A percentile compares a stretch with the other conserved stretches of the same genome.
Evolutionary conservation across 164 flowering plant species (phyloP).

Genomic region (Magnolia sinica): DNA sequence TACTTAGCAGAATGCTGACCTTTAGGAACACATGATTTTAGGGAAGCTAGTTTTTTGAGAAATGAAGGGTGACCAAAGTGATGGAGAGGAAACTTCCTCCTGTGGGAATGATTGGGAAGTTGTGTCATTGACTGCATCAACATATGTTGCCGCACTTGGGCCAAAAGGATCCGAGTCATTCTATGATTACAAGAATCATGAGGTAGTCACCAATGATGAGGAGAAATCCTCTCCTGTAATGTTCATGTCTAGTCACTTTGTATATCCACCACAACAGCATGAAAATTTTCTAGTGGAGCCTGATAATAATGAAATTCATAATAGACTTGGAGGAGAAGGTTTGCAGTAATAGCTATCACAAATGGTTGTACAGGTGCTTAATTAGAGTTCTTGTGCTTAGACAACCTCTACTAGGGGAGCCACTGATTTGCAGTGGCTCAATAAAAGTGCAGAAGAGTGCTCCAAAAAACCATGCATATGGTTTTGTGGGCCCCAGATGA

Average conservation of each 20-base stretch:
- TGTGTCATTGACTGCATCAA: constrained; percentile 89
- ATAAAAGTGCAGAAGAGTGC: not conserved
- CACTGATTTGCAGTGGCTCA: too few species aligned
- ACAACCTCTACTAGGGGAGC: too few species aligned
- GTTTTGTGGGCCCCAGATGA: constrained; percentile 8
- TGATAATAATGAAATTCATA: constrained; percentile 29
- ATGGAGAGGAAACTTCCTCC: constrained; percentile 38
- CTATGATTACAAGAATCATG: constrained; percentile 27
- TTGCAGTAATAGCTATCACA: not conserved
- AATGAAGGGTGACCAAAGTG: constrained; percentile 49
- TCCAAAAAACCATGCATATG: constrained; percentile 16
- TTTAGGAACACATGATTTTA: not conserved
- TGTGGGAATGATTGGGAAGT: constrained; percentile 98
- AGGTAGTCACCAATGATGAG: constrained; percentile 36
- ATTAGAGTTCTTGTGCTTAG: too few species aligned
- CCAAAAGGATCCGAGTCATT: constrained; percentile 36
- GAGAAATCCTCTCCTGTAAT: constrained; percentile 58
- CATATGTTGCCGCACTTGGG: constrained; percentile 90
- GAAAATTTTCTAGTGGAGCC: constrained; percentile 59
- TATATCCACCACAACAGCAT: constrained; percentile 71
- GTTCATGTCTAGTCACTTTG: constrained; percentile 90
- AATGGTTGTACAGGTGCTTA: too few species aligned
- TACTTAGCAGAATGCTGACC: not conserved
- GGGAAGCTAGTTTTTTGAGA: not conserved
- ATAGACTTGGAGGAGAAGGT: constrained; percentile 30